phyloP scores from a whole-genome alignment of 1,284 basidiomycete genomes.

The Afroboletus lepidellus region DNA sequence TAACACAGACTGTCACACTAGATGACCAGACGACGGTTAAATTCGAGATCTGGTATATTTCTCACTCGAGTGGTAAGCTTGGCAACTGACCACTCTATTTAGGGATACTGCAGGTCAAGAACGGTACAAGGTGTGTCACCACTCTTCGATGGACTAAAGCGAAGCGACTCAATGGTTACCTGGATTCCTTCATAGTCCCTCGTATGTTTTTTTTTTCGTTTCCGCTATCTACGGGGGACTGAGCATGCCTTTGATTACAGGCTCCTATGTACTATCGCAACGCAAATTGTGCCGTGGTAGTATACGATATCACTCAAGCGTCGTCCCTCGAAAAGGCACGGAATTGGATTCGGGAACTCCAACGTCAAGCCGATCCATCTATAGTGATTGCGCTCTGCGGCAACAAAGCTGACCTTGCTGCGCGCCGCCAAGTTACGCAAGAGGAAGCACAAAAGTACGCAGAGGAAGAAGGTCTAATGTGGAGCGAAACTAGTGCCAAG shows the following conservation, averaged over 20 bases:
- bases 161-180: background rate
- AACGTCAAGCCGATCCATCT: conserved; percentile 95
- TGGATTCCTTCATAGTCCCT: conserved; percentile 49
- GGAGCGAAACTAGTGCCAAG: conserved; percentile 96
- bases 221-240: conserved; percentile 4
- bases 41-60: conserved; percentile 91
- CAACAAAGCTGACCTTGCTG: conserved; percentile 89
- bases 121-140: conserved; percentile 74
- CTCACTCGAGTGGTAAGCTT: background rate
- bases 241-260: conserved; percentile 36
- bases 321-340: conserved; percentile 93
- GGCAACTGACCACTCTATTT: conserved; percentile 2
- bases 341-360: conserved; percentile 94
- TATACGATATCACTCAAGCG: conserved; percentile 86
- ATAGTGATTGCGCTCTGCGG: conserved; percentile 96
- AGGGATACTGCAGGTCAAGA: conserved; percentile 95
- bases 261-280: conserved; percentile 94
- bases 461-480: conserved; percentile 92
- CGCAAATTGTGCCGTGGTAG: conserved; percentile 84
- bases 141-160: background rate
- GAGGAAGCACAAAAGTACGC: conserved; percentile 93
- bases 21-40: conserved; percentile 91
- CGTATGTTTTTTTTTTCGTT: conserved; percentile 39
- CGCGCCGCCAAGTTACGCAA: conserved; percentile 76
- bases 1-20: conserved; percentile 92